Base-by-base conservation (phyloP, 2,329 filamentous ascomycete genomes). In the Geosmithia putterillii region DNA sequence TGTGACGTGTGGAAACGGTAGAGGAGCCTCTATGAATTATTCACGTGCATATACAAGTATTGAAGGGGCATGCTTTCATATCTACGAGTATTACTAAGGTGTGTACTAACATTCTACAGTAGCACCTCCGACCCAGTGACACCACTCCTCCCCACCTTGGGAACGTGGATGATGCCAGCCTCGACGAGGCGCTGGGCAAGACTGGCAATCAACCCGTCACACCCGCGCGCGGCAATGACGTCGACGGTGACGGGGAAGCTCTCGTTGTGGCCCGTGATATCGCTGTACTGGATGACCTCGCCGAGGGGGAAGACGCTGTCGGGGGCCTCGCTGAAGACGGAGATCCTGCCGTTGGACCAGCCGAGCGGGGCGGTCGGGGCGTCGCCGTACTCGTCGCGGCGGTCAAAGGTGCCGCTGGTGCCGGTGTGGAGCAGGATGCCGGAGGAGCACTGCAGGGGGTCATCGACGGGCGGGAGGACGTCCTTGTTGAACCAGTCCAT, bases 201-300 rank as follows among this genome's bases (percentile, higher is more conserved):
- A 38, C 63, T 66, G 37, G 71, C 72, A 22, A 80, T 51, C 61
- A 80, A 63, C 0, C 72, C 71, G 56, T 81, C 78, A 47, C 78
- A 82, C 0, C 76, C 76, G 48, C 69, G 71, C 1, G 74, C 71
- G 0, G 67, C 76, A 57, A 81, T 59, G 20, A 81, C 59, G 47
- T 76, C 65, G 0, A 79, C 67, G 1, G 72, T 69, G 0, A 81
- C 76, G 0, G 77, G 78, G 25, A 80, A 53, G 39, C 58, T 58
- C 50, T 74, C 70, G 5, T 61, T 61, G 36, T 70, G 67, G 17
- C 64, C 59, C 0, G 28, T 32, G 10, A 32, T 12, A 3, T 3
- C 10, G 10, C 10, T 12, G 10, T 4, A 12, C 4, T 12, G 15
- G 10, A 14, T 9, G 3, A 32, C 28, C 28, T 32, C 28, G 10